These are phyloP conservation scores for Fusarium nematophilum DNA, from an alignment of 2,329 filamentous ascomycete genomes.

Conservation along the genomic window DNA sequence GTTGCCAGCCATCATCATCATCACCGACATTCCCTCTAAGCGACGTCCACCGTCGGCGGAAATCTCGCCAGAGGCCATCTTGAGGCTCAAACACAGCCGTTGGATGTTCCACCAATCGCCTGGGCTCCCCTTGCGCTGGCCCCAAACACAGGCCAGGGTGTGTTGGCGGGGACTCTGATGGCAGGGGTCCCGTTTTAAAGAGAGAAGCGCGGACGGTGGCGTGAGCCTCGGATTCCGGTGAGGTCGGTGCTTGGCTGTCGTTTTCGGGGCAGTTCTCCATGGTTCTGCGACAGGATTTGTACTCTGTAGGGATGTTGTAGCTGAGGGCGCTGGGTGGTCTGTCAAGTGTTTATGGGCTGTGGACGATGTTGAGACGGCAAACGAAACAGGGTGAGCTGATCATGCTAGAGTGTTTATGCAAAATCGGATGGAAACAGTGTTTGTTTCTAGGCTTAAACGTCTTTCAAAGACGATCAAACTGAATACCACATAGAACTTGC, in stretches of 20 bases:
- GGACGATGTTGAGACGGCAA: conserved; percentile 1
- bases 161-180: too few species aligned
- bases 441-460: too few species aligned
- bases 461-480: too few species aligned
- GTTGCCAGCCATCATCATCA: background rate
- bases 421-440: background rate
- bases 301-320: too few species aligned
- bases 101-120: conserved; percentile 43
- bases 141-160: conserved; percentile 41
- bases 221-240: conserved; percentile 46
- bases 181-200: too few species aligned
- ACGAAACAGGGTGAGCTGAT: conserved; percentile 22
- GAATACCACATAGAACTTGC: too few species aligned
- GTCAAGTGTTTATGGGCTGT: too few species aligned
- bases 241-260: conserved; percentile 38
- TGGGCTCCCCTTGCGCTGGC: conserved; percentile 42
- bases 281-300: too few species aligned
- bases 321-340: too few species aligned
- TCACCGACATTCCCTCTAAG: background rate
- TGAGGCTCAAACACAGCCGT: conserved; percentile 44
- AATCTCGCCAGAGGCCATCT: conserved; percentile 20
- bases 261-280: conserved; percentile 11
- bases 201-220: conserved; percentile 9
- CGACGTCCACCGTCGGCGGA: conserved; percentile 9
- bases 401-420: conserved; percentile 4